Evolutionary conservation across 306 rosid species (phyloP).

Genomic region (Rosa multiflora): DNA sequence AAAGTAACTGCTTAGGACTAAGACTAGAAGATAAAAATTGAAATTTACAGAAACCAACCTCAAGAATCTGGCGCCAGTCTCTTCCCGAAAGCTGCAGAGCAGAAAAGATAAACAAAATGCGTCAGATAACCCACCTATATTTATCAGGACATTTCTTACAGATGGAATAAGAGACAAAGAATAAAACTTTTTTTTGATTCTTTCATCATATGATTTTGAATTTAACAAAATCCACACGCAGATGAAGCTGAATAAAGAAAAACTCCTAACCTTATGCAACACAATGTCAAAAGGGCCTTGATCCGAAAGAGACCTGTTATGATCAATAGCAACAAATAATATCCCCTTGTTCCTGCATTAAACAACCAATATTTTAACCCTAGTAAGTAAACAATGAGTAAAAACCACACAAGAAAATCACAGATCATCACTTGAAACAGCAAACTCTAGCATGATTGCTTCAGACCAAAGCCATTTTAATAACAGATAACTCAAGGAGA

Average conservation of each 20-base stretch:
- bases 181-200: not conserved
- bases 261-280: constrained; percentile 66
- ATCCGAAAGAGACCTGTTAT: constrained; percentile 61
- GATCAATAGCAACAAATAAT: constrained; percentile 78
- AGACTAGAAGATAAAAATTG: not conserved
- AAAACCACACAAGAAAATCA: not conserved
- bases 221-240: not conserved
- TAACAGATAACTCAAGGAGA: not conserved
- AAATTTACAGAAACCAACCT: constrained; percentile 52
- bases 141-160: not conserved
- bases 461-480: not conserved
- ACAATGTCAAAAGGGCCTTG: constrained; percentile 93
- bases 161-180: not conserved
- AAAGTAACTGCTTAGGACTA: not conserved
- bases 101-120: not conserved
- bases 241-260: not conserved
- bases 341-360: constrained; percentile 81
- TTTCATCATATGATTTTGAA: not conserved
- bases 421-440: constrained; percentile 1
- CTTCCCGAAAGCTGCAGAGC: constrained; percentile 73
- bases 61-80: constrained; percentile 91
- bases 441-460: not conserved
- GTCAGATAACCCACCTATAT: not conserved
- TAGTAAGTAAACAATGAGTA: constrained; percentile 15
- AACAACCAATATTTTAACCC: not conserved